Evolutionary conservation across 306 rosid genomes (phyloP).

Genomic region (Arachis stenosperma): DNA sequence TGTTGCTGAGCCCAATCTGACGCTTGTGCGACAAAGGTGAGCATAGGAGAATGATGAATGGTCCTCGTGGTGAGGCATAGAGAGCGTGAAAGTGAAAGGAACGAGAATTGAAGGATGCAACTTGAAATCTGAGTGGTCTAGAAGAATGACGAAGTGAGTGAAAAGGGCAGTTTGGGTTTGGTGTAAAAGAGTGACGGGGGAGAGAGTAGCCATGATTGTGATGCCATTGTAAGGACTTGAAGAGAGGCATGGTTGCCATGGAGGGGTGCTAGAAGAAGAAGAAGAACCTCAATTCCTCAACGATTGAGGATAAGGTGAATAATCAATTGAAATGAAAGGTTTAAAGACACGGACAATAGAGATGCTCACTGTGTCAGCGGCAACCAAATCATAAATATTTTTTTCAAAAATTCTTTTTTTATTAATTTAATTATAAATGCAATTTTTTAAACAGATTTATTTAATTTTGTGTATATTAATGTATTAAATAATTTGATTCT

Average conservation of each 20-base stretch:
- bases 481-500: no score
- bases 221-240: slow-evolving; percentile 57
- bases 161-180: slow-evolving; percentile 51
- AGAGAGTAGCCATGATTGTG: slow-evolving; percentile 58
- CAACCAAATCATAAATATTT: neutral
- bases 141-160: slow-evolving; percentile 43
- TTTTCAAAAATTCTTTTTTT: no score
- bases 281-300: neutral
- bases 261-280: slow-evolving; percentile 41
- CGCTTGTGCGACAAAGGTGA: slow-evolving; percentile 70
- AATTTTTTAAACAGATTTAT: no score
- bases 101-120: slow-evolving; percentile 41
- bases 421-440: no score
- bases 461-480: no score
- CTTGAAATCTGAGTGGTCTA: slow-evolving; percentile 52
- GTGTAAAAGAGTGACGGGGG: slow-evolving; percentile 53
- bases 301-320: slow-evolving; percentile 56
- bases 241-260: slow-evolving; percentile 44
- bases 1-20: slow-evolving; percentile 82
- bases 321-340: slow-evolving; percentile 12
- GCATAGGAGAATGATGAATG: slow-evolving; percentile 47
- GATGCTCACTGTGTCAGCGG: neutral
- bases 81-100: slow-evolving; percentile 44
- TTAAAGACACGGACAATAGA: neutral
- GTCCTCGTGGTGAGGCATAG: slow-evolving; percentile 41